A percentile compares a stretch with the other conserved stretches of the same genome.
phyloP scores from a whole-genome alignment of 2,329 filamentous ascomycete genomes.

The Fusarium dimerum region DNA sequence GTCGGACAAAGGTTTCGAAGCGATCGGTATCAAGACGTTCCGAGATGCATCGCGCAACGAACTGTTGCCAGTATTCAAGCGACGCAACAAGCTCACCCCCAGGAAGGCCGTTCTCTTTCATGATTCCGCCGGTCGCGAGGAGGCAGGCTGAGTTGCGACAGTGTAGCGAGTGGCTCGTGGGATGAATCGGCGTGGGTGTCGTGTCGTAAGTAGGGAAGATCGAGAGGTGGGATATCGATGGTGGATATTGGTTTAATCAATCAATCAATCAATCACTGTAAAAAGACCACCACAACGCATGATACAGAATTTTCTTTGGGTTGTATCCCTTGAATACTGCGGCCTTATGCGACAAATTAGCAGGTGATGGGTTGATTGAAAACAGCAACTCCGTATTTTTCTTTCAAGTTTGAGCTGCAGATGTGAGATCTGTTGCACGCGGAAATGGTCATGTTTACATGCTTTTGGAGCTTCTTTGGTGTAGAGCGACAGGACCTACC shows the following conservation, averaged over 20 bases:
- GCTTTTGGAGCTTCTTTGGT: neutral
- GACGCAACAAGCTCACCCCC: slow-evolving; percentile 29
- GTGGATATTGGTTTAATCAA: too few relatives aligned
- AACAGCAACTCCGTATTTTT: too few relatives aligned
- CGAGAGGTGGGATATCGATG: too few relatives aligned
- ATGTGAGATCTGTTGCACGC: neutral
- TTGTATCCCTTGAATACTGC: too few relatives aligned
- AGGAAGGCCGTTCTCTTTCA: slow-evolving; percentile 29
- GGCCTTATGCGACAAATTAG: too few relatives aligned
- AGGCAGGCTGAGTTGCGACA: slow-evolving; percentile 1
- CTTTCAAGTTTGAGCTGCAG: neutral
- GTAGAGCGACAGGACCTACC: neutral
- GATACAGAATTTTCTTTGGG: too few relatives aligned
- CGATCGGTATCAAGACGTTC: slow-evolving; percentile 53
- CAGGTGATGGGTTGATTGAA: too few relatives aligned
- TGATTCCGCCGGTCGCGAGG: slow-evolving; percentile 11
- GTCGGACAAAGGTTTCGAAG: slow-evolving; percentile 53
- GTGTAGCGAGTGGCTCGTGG: neutral
- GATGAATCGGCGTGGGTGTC: neutral
- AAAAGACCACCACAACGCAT: too few relatives aligned
- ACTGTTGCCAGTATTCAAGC: slow-evolving; percentile 49
- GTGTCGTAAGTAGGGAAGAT: too few relatives aligned
- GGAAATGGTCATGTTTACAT: neutral
- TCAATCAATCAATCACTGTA: too few relatives aligned
- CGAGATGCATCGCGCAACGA: slow-evolving; percentile 52